Evolutionary conservation across 805 yeast species (phyloP).

Genomic region (Maudiozyma bulderi): DNA sequence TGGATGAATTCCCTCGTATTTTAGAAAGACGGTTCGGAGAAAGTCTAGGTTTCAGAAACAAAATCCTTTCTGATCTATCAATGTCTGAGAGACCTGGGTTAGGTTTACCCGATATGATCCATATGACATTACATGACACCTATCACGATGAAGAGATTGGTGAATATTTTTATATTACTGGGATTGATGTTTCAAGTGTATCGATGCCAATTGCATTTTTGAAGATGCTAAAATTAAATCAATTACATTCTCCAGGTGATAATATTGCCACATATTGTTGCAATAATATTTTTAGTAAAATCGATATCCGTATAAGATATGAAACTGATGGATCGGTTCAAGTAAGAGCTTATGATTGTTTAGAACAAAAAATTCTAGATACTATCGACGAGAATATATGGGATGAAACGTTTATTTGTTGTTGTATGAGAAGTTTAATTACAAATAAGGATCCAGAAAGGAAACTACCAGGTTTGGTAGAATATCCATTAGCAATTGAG

Average conservation of each 20-base stretch:
- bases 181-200: conserved; percentile 37
- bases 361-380: conserved; percentile 24
- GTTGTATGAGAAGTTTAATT: conserved; percentile 44
- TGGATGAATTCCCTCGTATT: conserved; percentile 21
- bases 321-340: conserved; percentile 27
- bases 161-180: conserved; percentile 39
- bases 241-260: conserved; percentile 11
- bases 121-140: conserved; percentile 36
- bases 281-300: conserved; percentile 62
- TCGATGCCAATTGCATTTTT: conserved; percentile 41
- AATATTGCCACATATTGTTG: conserved; percentile 45
- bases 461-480: conserved; percentile 51
- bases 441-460: conserved; percentile 45
- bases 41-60: conserved; percentile 21
- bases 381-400: conserved; percentile 35
- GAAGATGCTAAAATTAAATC: conserved; percentile 29
- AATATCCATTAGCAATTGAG: conserved; percentile 34
- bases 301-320: conserved; percentile 64
- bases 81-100: conserved; percentile 31
- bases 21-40: conserved; percentile 25
- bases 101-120: conserved; percentile 65
- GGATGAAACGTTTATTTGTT: conserved; percentile 54
- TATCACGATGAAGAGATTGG: conserved; percentile 38
- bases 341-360: conserved; percentile 24
- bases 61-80: conserved; percentile 12